Evolutionary conservation across 805 yeast species (phyloP).

Genomic region (Kodamaea leandrae): DNA sequence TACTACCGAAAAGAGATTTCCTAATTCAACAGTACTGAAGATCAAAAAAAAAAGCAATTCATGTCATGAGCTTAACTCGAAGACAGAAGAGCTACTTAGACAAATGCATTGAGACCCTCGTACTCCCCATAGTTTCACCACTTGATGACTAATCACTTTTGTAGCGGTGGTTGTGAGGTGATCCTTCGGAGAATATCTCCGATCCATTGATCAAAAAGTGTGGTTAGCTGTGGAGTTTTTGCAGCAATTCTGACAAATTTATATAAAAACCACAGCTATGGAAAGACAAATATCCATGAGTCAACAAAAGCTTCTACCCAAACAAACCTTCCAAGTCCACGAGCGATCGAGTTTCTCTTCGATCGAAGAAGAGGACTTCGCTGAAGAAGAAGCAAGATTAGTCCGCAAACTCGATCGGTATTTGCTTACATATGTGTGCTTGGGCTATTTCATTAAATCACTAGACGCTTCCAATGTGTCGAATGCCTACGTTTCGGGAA

Average conservation of each 20-base stretch:
- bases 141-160: too few species aligned
- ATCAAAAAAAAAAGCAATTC: slow-evolving; percentile 1
- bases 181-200: too few species aligned
- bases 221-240: slow-evolving; percentile 6
- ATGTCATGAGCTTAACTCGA: too few species aligned
- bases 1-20: too few species aligned
- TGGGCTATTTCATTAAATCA: slow-evolving; percentile 21
- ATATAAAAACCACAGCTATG: neutral
- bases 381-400: slow-evolving; percentile 1
- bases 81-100: too few species aligned
- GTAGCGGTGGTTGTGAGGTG: too few species aligned
- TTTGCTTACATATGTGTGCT: slow-evolving; percentile 8
- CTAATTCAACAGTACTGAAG: too few species aligned
- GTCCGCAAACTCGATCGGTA: slow-evolving; percentile 6
- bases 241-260: slow-evolving; percentile 6
- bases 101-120: too few species aligned
- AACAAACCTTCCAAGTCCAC: neutral
- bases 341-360: slow-evolving; percentile 8
- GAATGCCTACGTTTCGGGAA: slow-evolving; percentile 22
- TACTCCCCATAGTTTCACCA: too few species aligned
- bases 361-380: slow-evolving; percentile 1
- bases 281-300: neutral
- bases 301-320: slow-evolving; percentile 1
- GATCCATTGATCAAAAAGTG: too few species aligned
- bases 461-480: slow-evolving; percentile 22